Evolutionary conservation across 768 basidiomycete species (phyloP), one percentile per base, ranked within the genome.

Genomic region (Amyloporia xantha): DNA sequence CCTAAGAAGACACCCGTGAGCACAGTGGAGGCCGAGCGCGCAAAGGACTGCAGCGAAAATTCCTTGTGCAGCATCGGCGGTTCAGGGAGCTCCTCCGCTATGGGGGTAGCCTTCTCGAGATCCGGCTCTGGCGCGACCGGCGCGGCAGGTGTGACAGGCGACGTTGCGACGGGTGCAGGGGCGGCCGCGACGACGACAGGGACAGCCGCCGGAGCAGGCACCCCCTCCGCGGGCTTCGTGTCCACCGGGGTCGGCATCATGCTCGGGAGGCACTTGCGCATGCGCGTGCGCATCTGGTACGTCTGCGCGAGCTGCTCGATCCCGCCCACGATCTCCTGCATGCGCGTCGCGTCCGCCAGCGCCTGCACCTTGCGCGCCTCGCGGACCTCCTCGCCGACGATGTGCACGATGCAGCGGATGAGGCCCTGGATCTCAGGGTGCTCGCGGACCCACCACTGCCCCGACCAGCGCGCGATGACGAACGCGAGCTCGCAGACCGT

Each of bases 321-420:
- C 26, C 71, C 72, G 52, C 71, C 68, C 38, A 83, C 74, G 20
- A 77, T 72, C 12, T 66, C 67, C 58, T 73, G 74, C 57, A 82
- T 63, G 35, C 71, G 71, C 17, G 60, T 65, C 10, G 77, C 71
- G 54, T 83, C 77, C 45, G 68, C 71, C n/a, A 68, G 54, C 17
- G 57, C 66, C 52, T 64, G 69, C 52, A 66, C 68, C 61, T 59
- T 62, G 51, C 68, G 68, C 45, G 74, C 72, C 57, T 75, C 77
- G 42, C 74, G 71, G 44, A 86, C 70, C 63, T 87, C 84, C 59
- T 85, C 85, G 13, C 73, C 80, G 25, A 88, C 65, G 30, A 82
- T 74, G 50, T 75, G 68, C 27, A 78, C 73, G 62, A 82, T 79
- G 27, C 76, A 73, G 38, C 74, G 72, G 27, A 84, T 73, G 37